Conservation (phyloP, 352 stramenopile genomes). For the Saprolegnia diclina region DNA sequence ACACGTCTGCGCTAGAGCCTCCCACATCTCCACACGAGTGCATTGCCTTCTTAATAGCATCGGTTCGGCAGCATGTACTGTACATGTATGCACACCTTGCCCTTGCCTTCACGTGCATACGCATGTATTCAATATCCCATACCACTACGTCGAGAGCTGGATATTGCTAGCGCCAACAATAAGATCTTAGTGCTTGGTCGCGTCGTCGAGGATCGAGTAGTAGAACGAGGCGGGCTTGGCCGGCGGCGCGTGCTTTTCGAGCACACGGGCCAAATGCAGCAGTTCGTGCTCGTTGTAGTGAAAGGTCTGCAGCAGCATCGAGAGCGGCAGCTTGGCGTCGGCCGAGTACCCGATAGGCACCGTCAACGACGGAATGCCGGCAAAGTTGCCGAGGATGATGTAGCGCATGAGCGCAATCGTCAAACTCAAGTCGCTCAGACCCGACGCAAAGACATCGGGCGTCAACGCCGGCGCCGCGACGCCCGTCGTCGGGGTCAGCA, state of each 20-base stretch:
- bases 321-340: constrained; percentile 51
- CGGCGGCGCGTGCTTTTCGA: constrained; percentile 2
- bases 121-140: neutral
- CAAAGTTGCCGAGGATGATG: constrained; percentile 82
- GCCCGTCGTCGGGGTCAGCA: constrained; percentile 73
- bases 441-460: constrained; percentile 36
- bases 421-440: constrained; percentile 45
- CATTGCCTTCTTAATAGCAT: too few relatives aligned
- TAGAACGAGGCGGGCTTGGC: constrained; percentile 10
- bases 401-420: constrained; percentile 59
- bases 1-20: too few relatives aligned
- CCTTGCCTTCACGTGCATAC: too few relatives aligned
- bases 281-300: constrained; percentile 74
- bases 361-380: constrained; percentile 70
- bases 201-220: constrained; percentile 5
- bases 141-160: neutral
- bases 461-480: constrained; percentile 69
- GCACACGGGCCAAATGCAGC: constrained; percentile 51
- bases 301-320: constrained; percentile 63
- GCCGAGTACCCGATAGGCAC: constrained; percentile 68
- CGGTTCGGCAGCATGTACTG: too few relatives aligned
- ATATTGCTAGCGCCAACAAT: too few relatives aligned
- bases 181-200: neutral
- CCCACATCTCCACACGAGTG: too few relatives aligned
- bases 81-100: too few relatives aligned